These are phyloP conservation scores for Marchantia polymorpha DNA, from an alignment of 225 moss, liverwort and hornwort genomes.

Conservation along the genomic window DNA sequence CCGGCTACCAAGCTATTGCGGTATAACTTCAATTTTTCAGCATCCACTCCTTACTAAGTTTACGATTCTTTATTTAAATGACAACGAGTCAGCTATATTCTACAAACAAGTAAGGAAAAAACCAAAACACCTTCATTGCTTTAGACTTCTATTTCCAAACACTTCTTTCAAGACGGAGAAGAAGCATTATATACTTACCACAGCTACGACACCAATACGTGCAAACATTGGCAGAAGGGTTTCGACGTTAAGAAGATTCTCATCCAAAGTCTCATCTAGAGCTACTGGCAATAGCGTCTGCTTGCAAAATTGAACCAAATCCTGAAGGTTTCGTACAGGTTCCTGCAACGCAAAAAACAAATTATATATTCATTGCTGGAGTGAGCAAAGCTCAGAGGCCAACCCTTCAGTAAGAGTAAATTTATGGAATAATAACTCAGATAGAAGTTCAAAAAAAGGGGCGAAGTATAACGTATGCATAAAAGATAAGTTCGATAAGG, in stretches of 20 bases:
- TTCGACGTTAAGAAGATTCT: constrained; percentile 45
- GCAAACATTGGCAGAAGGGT: constrained; percentile 54
- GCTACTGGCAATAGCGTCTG: constrained; percentile 79
- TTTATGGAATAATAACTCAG: no score
- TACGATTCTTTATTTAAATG: not conserved
- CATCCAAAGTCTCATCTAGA: constrained; percentile 91
- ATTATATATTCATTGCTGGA: no score
- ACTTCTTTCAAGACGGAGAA: not conserved
- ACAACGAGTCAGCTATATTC: no score
- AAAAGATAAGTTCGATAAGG: no score
- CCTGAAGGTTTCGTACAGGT: constrained; percentile 55
- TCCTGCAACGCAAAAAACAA: constrained; percentile 47
- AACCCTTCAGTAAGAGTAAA: no score
- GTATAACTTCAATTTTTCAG: not conserved
- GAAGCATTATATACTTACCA: constrained; percentile 38
- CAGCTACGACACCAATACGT: constrained; percentile 57
- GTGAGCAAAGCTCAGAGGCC: no score
- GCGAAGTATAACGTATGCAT: no score
- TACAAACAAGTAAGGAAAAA: not conserved
- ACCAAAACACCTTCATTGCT: not conserved
- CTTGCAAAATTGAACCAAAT: constrained; percentile 67
- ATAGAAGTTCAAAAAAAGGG: no score
- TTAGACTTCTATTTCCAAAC: not conserved
- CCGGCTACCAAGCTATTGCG: not conserved
- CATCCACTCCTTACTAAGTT: not conserved